Evolutionary conservation across 2,329 filamentous ascomycete genomes (phyloP).

Genomic region (Aaosphaeria pasadenensis): DNA sequence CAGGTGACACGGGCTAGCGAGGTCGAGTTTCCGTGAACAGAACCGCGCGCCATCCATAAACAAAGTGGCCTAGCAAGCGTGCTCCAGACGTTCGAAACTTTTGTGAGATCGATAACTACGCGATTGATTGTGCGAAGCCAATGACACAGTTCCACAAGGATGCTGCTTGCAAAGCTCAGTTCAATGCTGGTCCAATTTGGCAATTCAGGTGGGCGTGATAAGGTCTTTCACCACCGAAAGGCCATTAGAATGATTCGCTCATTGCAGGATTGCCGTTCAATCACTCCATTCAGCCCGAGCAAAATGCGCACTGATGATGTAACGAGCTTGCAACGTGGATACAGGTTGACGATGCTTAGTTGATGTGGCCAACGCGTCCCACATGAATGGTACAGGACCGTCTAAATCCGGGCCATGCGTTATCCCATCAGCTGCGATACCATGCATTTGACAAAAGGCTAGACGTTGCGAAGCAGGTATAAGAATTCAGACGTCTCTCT

Average conservation of each 20-base stretch:
- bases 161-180: too few relatives aligned
- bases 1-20: constrained; percentile 6
- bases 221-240: too few relatives aligned
- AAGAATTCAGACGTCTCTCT: too few relatives aligned
- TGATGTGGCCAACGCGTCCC: constrained; percentile 9
- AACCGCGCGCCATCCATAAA: constrained; percentile 8
- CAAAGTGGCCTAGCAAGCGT: constrained; percentile 11
- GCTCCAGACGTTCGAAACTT: too few relatives aligned
- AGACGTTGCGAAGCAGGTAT: neutral
- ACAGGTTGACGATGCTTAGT: constrained; percentile 8
- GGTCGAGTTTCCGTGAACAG: constrained; percentile 17
- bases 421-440: constrained; percentile 7
- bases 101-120: too few relatives aligned
- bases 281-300: too few relatives aligned
- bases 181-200: too few relatives aligned
- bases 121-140: too few relatives aligned
- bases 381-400: constrained; percentile 8
- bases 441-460: constrained; percentile 5
- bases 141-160: too few relatives aligned
- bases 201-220: too few relatives aligned
- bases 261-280: too few relatives aligned
- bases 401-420: constrained; percentile 13
- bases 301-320: constrained; percentile 5
- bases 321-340: constrained; percentile 9
- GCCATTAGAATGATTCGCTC: too few relatives aligned